These are phyloP conservation scores for Globisporangium lucens DNA, from an alignment of 352 stramenopile species.

Conservation along the genomic window DNA sequence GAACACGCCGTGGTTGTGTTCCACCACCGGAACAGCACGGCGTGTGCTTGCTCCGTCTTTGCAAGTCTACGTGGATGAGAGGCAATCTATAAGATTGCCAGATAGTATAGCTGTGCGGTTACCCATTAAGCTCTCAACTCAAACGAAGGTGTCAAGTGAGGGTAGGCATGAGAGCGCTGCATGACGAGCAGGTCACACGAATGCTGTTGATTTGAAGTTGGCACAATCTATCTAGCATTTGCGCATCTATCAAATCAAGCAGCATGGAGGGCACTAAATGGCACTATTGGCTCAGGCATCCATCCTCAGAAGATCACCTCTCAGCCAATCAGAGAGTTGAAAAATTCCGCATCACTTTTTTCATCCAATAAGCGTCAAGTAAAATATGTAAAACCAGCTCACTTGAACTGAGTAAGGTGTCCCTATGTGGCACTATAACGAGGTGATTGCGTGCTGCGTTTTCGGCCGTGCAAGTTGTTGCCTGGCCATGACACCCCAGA, in stretches of 20 bases:
- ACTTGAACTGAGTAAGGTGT: not conserved
- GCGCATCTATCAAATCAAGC: not conserved
- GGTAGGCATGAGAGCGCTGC: not conserved
- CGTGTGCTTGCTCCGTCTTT: not conserved
- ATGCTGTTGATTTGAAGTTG: not conserved
- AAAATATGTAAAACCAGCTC: not conserved
- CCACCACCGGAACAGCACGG: not conserved
- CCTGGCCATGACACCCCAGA: not conserved
- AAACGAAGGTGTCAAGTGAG: not conserved
- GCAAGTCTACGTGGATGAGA: not conserved
- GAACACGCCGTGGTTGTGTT: too few relatives aligned
- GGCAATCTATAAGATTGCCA: not conserved
- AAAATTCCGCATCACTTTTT: conserved; percentile 1
- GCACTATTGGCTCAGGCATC: not conserved
- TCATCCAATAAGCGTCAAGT: not conserved
- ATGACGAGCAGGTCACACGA: not conserved
- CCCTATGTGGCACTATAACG: not conserved
- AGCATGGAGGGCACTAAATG: not conserved
- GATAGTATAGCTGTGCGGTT: not conserved
- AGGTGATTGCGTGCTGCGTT: conserved; percentile 5
- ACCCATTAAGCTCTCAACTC: not conserved
- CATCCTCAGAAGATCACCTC: conserved; percentile 2
- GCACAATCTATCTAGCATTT: not conserved
- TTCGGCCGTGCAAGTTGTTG: not conserved
- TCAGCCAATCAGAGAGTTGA: not conserved